Base-by-base conservation (phyloP, 1,139 yeast genomes). In the Candida tropicalis region DNA sequence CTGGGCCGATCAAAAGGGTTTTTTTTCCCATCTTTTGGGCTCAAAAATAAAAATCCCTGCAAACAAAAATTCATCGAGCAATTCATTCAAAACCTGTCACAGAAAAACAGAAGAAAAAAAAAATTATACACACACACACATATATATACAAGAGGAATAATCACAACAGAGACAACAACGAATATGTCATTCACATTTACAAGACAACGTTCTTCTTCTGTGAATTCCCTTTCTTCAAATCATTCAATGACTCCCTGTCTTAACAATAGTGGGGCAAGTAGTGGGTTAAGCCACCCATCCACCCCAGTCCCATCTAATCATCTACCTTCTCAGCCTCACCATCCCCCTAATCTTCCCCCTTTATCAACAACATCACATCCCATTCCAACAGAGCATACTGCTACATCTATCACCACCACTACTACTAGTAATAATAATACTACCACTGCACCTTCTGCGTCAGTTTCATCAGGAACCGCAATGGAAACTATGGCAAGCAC, bases 171-270 rank as follows among this genome's bases (percentile, higher is more conserved):
- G 6, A 15, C 18, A 18, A 16, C 23, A 5, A 17, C 12, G 3
- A 39, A 17, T 6, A 46, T 46, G 50, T 40, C 50, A 27, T 43
- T 38, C 13, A 41, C 47, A 11, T 45, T 33, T 22, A 38, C 45
- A 8, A 38, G 48, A 45, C 66, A 58, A 42, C 57, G 74, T 32
- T 66, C 72, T n/a, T 62, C 68, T 9, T 67, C 73, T 12, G 57
- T 65, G 44, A 68, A 63, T 49, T 66, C 73, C 23, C 56, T 60
- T 22, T 55, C 62, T 10, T 65, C 70, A 10, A 56, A 51, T 24
- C 66, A 60, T 22, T 61, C 65, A 10, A 32, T 44, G 26, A 28
- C 38, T 10, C 39, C 43, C 15, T 39, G 40, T 16, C 28, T 39
- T 28, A 17, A 16, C 7, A 41, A 31, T 26, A 18, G 27, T 29